Conservation (phyloP, 371 early-diverging fungal genomes). For the Haplosporangium sp. region DNA sequence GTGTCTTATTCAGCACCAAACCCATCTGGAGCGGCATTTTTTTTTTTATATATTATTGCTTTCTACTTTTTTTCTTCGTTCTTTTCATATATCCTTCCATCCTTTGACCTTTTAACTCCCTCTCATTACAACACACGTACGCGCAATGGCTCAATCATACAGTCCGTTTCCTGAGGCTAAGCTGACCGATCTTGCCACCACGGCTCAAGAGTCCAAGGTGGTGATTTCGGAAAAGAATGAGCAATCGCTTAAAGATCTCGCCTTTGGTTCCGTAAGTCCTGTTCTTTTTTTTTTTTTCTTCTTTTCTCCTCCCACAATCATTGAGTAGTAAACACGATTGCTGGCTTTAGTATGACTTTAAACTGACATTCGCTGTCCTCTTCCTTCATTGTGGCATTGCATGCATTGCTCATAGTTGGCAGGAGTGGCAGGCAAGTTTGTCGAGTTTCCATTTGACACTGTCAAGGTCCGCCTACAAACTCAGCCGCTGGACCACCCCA, state of each 20-base stretch:
- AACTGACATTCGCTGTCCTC: not conserved
- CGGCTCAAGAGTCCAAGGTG: constrained; percentile 50
- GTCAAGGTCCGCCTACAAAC: constrained; percentile 96
- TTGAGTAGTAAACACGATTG: not conserved
- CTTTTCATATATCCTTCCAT: constrained; percentile 1
- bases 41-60: not conserved
- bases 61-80: not conserved
- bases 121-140: not conserved
- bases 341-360: not conserved
- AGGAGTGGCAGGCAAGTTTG: constrained; percentile 92
- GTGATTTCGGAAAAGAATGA: constrained; percentile 52
- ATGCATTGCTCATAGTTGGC: constrained; percentile 64
- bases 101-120: not conserved
- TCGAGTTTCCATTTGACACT: constrained; percentile 98
- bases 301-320: too few species aligned
- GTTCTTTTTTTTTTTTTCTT: too few species aligned
- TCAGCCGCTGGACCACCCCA: constrained; percentile 75
- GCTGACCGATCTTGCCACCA: constrained; percentile 42
- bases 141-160: constrained; percentile 53
- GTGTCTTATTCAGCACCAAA: not conserved
- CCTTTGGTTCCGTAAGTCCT: constrained; percentile 56
- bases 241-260: constrained; percentile 54
- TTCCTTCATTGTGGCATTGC: not conserved
- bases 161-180: constrained; percentile 46
- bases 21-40: not conserved